Evolutionary conservation across 2,329 filamentous ascomycete genomes (phyloP).

Genomic region (Onygenales sp.): DNA sequence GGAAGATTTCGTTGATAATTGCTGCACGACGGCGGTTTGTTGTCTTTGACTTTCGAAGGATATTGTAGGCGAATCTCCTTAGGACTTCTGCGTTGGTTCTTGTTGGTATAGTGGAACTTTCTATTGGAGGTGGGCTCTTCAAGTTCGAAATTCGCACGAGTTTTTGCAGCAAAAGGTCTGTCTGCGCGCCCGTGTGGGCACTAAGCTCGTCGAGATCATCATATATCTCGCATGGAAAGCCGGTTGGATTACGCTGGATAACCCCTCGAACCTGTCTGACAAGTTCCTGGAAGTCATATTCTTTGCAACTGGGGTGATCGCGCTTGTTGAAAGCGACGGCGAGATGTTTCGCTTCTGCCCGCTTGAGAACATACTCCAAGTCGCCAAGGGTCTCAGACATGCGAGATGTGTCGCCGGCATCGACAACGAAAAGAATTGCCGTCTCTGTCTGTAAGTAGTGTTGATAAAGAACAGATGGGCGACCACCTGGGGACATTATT

Average conservation of each 20-base stretch:
- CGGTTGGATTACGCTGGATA: not conserved
- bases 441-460: not conserved
- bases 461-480: too few relatives aligned
- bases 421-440: not conserved
- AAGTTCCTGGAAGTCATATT: not conserved
- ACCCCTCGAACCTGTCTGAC: not conserved
- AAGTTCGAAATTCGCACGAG: not conserved
- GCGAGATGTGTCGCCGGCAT: not conserved
- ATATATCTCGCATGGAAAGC: constrained; percentile 4
- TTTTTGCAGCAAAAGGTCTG: constrained; percentile 1
- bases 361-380: not conserved
- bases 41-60: not conserved
- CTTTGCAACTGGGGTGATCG: not conserved
- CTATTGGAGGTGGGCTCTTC: not conserved
- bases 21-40: not conserved
- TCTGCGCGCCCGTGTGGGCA: constrained; percentile 3
- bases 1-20: not conserved
- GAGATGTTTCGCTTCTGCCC: not conserved
- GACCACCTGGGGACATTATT: too few relatives aligned
- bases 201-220: constrained; percentile 5
- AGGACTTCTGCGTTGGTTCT: not conserved
- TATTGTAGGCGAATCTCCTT: not conserved
- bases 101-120: too few relatives aligned
- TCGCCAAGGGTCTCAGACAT: not conserved
- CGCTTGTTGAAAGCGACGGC: constrained; percentile 4